These are phyloP conservation scores for Salix dunnii DNA, from an alignment of 345 rosid species.

Conservation along the genomic window DNA sequence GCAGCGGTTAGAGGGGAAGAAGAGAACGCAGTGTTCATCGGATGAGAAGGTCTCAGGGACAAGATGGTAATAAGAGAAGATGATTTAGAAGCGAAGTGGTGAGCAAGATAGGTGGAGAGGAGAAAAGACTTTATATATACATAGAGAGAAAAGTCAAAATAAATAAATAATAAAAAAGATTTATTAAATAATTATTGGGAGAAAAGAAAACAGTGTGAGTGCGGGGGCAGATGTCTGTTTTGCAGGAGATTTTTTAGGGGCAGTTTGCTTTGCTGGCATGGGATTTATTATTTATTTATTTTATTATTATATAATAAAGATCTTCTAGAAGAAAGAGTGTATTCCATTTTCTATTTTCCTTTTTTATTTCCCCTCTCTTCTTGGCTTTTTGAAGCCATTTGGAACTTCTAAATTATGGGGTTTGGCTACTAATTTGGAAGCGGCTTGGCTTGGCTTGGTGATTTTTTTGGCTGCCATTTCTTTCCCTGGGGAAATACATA, in stretches of 20 bases:
- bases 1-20: background rate
- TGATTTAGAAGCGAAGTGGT: background rate
- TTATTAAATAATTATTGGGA: background rate
- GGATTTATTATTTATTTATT: too few species aligned
- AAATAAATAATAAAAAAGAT: background rate
- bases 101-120: conserved; percentile 7
- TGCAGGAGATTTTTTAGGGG: background rate
- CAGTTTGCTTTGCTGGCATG: background rate
- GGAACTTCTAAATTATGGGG: too few species aligned
- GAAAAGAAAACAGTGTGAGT: background rate
- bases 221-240: background rate
- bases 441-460: too few species aligned
- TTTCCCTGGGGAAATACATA: too few species aligned
- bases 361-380: background rate
- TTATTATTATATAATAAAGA: background rate
- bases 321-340: background rate
- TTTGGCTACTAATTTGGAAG: too few species aligned
- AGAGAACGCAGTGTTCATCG: background rate
- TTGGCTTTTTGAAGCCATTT: background rate
- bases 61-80: background rate
- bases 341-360: background rate
- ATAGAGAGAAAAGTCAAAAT: background rate
- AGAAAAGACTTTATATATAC: background rate
- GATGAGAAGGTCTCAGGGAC: background rate
- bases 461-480: too few species aligned